phyloP scores from a whole-genome alignment of 345 rosid species.

The Xanthoceras sorbifolium region DNA sequence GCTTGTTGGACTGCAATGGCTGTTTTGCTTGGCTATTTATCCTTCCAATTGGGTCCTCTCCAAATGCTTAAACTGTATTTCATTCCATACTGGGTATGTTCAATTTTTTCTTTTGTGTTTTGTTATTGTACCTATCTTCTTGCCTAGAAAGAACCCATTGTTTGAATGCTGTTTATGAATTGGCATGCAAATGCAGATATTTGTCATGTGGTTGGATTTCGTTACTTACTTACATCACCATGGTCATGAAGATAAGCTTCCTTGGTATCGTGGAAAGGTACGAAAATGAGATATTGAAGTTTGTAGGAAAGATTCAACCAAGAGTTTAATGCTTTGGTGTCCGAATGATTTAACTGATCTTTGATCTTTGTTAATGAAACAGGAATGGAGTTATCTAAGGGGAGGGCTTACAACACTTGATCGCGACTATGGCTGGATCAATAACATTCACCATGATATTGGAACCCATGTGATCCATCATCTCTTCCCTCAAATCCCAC shows the following conservation, averaged over 20 bases:
- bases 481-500: slow-evolving; percentile 96
- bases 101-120: background rate
- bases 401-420: slow-evolving; percentile 95
- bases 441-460: slow-evolving; percentile 91
- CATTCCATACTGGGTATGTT: slow-evolving; percentile 65
- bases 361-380: background rate
- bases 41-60: slow-evolving; percentile 57
- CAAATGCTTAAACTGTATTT: slow-evolving; percentile 74
- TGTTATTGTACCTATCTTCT: background rate
- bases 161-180: background rate
- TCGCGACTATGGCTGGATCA: slow-evolving; percentile 82
- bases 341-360: background rate
- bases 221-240: slow-evolving; percentile 94
- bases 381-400: slow-evolving; percentile 95
- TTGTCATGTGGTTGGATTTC: slow-evolving; percentile 80
- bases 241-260: slow-evolving; percentile 80
- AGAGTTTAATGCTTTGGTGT: background rate
- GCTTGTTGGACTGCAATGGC: slow-evolving; percentile 76
- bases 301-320: background rate
- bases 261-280: slow-evolving; percentile 96
- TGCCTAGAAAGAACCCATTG: background rate
- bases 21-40: slow-evolving; percentile 51
- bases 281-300: background rate
- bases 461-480: slow-evolving; percentile 96
- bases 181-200: slow-evolving; percentile 42